phyloP scores from a whole-genome alignment of 768 basidiomycete genomes.

The Tulasnella sp. region DNA sequence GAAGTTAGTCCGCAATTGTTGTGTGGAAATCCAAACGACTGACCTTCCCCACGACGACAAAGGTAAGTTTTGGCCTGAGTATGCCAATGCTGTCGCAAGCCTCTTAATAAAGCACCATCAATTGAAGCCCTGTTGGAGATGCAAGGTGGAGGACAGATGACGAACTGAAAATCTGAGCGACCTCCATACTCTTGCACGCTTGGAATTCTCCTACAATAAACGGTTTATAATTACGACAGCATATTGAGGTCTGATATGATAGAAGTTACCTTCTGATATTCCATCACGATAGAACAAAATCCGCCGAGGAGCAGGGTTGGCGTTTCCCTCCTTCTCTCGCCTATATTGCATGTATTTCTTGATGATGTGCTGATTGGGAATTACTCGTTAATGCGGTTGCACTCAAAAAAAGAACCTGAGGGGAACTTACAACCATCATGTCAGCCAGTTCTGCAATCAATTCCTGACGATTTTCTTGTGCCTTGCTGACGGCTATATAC shows the following conservation, averaged over 20 bases:
- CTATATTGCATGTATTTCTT: conserved; percentile 27
- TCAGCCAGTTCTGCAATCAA: conserved; percentile 67
- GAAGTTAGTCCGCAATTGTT: neutral
- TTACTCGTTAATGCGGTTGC: neutral
- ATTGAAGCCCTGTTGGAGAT: neutral
- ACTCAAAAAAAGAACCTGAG: neutral
- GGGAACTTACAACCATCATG: conserved; percentile 54
- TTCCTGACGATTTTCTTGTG: conserved; percentile 66
- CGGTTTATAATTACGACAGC: neutral
- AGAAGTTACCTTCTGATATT: conserved; percentile 25
- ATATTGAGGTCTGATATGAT: neutral
- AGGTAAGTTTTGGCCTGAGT: conserved; percentile 55
- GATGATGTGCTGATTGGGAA: conserved; percentile 15
- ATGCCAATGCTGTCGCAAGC: conserved; percentile 54
- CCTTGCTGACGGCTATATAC: conserved; percentile 58
- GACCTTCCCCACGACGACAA: conserved; percentile 71
- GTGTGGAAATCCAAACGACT: neutral
- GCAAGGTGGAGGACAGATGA: neutral
- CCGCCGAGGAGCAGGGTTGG: conserved; percentile 15
- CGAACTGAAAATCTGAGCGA: conserved; percentile 17
- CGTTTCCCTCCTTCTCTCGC: conserved; percentile 21
- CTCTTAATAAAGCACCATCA: conserved; percentile 54
- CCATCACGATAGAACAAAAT: conserved; percentile 29
- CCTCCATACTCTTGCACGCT: neutral
- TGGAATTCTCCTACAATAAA: conserved; percentile 5